Evolutionary conservation across 371 early-diverging fungal species (phyloP).

Genomic region (Apophysomyces ossiformis): DNA sequence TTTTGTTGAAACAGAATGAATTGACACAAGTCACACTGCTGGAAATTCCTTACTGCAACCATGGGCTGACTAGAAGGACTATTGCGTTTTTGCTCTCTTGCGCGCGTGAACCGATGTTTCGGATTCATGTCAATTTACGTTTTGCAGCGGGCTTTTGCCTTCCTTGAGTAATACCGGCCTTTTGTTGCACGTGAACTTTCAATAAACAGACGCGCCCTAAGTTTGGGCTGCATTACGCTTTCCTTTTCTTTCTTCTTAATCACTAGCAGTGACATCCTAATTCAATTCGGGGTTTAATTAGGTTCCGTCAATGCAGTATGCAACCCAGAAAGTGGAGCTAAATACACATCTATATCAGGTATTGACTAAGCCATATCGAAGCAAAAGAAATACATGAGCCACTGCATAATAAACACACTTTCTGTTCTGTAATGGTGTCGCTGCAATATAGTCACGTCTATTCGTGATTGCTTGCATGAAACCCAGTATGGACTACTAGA

Average conservation of each 20-base stretch:
- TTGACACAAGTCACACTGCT: background rate
- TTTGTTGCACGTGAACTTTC: conserved; percentile 1
- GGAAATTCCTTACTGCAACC: conserved; percentile 5
- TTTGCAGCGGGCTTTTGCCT: conserved; percentile 15
- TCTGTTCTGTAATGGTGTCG: conserved; percentile 53
- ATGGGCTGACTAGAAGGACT: conserved; percentile 2
- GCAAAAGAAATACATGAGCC: conserved; percentile 29
- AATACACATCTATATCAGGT: conserved; percentile 1
- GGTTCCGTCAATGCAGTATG: conserved; percentile 5
- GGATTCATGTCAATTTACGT: conserved; percentile 10
- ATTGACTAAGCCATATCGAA: background rate
- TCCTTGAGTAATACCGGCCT: background rate
- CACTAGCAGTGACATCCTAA: background rate
- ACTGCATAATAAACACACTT: conserved; percentile 42
- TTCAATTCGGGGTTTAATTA: background rate
- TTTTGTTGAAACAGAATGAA: too few species aligned
- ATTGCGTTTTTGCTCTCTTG: background rate
- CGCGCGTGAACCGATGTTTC: conserved; percentile 2
- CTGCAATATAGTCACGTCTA: background rate
- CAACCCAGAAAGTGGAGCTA: background rate
- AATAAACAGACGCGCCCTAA: conserved; percentile 5
- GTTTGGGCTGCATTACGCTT: background rate
- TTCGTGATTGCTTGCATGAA: background rate
- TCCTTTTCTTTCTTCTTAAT: conserved; percentile 14
- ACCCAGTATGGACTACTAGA: too few species aligned